These are phyloP conservation scores for Amaranthus tricolor DNA, from an alignment of 179 eudicot genomes.

Conservation along the genomic window DNA sequence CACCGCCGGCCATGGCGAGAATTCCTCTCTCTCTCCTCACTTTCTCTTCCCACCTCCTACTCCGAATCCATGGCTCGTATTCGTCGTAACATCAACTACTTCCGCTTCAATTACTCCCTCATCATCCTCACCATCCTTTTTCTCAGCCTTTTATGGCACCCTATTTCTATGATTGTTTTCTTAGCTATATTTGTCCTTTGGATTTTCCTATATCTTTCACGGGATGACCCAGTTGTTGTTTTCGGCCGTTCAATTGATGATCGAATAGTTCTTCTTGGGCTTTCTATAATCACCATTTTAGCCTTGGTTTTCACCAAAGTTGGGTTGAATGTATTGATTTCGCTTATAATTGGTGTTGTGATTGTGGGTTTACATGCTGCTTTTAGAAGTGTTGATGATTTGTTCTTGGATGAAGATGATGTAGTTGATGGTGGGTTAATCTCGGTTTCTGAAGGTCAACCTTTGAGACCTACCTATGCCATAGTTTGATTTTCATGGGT, in stretches of 20 bases:
- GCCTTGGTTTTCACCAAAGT: conserved; percentile 58
- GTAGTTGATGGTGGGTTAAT: conserved; percentile 44
- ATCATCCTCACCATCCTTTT: conserved; percentile 46
- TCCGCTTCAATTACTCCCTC: conserved; percentile 66
- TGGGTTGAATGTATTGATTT: conserved; percentile 53
- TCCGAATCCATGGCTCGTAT: conserved; percentile 43
- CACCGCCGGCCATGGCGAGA: conserved; percentile 65
- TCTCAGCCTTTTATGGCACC: conserved; percentile 63
- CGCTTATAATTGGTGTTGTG: conserved; percentile 37
- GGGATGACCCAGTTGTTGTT: conserved; percentile 42
- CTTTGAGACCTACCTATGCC: conserved; percentile 29
- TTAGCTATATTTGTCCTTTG: conserved; percentile 43
- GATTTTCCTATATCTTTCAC: conserved; percentile 51
- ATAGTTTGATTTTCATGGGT: conserved; percentile 19
- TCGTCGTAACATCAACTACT: conserved; percentile 59
- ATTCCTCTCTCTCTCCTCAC: conserved; percentile 41
- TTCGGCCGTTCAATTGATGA: conserved; percentile 42
- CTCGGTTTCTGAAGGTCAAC: conserved; percentile 42
- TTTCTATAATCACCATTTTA: conserved; percentile 49
- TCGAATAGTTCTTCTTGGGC: conserved; percentile 37
- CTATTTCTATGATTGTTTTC: conserved; percentile 67
- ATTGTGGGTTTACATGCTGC: conserved; percentile 51
- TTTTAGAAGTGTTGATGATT: conserved; percentile 51
- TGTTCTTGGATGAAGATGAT: conserved; percentile 58
- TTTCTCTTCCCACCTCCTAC: conserved; percentile 57